Conservation (phyloP, 345 rosid species). For the Aquilaria yunnanensis region DNA sequence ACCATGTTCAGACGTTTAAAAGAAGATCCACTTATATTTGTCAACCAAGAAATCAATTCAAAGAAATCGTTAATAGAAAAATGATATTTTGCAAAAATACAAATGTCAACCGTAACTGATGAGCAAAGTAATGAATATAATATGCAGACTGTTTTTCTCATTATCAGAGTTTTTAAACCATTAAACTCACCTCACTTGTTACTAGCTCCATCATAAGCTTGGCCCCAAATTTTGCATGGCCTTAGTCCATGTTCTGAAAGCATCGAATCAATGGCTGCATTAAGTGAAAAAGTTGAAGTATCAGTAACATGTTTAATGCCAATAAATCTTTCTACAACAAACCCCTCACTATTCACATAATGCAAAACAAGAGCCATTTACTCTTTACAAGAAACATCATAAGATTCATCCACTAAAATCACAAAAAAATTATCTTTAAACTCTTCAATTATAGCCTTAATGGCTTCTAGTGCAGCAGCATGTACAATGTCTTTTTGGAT, state of each 20-base stretch:
- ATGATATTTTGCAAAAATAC: neutral
- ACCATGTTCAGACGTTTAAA: neutral
- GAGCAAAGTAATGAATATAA: slow-evolving; percentile 6
- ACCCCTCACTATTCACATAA: slow-evolving; percentile 1
- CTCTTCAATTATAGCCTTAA: too few relatives aligned
- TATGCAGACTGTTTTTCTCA: neutral
- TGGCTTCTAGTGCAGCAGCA: too few relatives aligned
- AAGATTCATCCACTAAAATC: slow-evolving; percentile 14
- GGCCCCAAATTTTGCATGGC: neutral
- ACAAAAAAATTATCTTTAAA: neutral
- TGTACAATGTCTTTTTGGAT: neutral
- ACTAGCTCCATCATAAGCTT: neutral
- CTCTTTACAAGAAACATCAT: neutral
- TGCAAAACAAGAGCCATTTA: slow-evolving; percentile 1
- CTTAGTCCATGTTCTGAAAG: neutral
- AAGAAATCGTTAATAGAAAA: neutral
- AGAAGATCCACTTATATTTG: slow-evolving; percentile 2
- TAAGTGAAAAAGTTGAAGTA: neutral
- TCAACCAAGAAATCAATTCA: neutral
- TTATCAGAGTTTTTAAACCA: neutral
- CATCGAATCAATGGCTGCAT: neutral
- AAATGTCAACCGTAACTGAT: slow-evolving; percentile 6
- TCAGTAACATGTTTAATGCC: slow-evolving; percentile 1
- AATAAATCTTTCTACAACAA: slow-evolving; percentile 7
- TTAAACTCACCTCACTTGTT: slow-evolving; percentile 4